Evolutionary conservation across 1,284 basidiomycete genomes (phyloP).

Genomic region (Chiua sp.): DNA sequence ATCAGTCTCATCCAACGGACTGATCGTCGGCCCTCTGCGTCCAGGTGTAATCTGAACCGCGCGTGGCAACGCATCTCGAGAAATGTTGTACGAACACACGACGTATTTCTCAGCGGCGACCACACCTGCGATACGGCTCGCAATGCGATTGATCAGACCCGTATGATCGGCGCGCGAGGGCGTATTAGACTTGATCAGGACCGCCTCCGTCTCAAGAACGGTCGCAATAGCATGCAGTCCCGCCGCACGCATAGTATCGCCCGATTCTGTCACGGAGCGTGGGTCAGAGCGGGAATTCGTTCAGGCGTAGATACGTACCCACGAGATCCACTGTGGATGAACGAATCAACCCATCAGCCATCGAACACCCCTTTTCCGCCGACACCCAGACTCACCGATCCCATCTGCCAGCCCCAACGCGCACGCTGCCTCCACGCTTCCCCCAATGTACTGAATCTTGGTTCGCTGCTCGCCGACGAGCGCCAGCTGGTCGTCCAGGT

Average conservation of each 20-base stretch:
- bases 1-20: slow-evolving; percentile 78
- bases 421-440: slow-evolving; percentile 98
- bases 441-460: slow-evolving; percentile 94
- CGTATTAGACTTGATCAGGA: slow-evolving; percentile 85
- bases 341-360: slow-evolving; percentile 12
- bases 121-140: slow-evolving; percentile 91
- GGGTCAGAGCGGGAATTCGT: neutral
- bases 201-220: slow-evolving; percentile 88
- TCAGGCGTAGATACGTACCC: slow-evolving; percentile 55
- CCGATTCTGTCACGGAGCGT: slow-evolving; percentile 75
- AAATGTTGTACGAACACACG: slow-evolving; percentile 92
- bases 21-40: slow-evolving; percentile 89
- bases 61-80: slow-evolving; percentile 60
- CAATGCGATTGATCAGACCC: slow-evolving; percentile 82
- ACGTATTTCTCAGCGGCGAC: slow-evolving; percentile 91
- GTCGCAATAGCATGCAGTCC: slow-evolving; percentile 94
- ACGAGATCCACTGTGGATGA: slow-evolving; percentile 82
- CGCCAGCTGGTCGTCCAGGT: slow-evolving; percentile 68
- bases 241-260: slow-evolving; percentile 99
- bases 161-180: slow-evolving; percentile 72
- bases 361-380: neutral
- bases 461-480: slow-evolving; percentile 63
- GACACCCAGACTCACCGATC: slow-evolving; percentile 74
- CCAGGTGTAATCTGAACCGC: slow-evolving; percentile 89
- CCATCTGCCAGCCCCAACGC: slow-evolving; percentile 96